Conservation (phyloP, 75 land plant species). For the Picea sitchensis region DNA sequence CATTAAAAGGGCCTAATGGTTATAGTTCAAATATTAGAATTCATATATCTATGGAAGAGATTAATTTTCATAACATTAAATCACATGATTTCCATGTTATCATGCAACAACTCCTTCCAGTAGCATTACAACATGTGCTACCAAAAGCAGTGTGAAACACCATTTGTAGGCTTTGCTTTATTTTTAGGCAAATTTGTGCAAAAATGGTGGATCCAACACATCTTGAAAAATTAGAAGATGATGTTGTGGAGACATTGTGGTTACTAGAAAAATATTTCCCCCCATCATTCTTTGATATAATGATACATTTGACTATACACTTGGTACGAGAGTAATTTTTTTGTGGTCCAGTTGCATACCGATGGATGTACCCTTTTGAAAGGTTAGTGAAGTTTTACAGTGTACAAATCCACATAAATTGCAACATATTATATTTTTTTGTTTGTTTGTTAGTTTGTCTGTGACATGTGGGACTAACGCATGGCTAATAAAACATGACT, state of each 20-base stretch:
- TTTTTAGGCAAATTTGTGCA: background rate
- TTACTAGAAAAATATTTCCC: background rate
- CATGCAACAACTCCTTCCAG: background rate
- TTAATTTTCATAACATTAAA: slow-evolving; percentile 7
- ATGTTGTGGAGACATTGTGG: background rate
- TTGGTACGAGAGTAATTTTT: background rate
- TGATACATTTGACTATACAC: background rate
- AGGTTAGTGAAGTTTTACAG: background rate
- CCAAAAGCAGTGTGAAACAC: background rate
- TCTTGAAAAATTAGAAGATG: background rate
- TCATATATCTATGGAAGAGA: slow-evolving; percentile 2
- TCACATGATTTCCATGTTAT: slow-evolving; percentile 18
- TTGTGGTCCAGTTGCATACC: background rate
- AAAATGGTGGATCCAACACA: background rate
- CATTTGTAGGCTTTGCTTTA: background rate
- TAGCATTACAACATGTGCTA: background rate
- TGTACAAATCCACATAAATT: no score
- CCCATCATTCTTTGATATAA: background rate
- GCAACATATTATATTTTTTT: no score
- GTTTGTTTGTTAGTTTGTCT: no score
- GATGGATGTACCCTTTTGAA: background rate
- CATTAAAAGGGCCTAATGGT: slow-evolving; percentile 14
- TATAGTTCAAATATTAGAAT: slow-evolving; percentile 10
- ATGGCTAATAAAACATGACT: no score
- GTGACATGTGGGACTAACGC: no score